Evolutionary conservation across 345 rosid species (phyloP), one percentile per base, ranked within the genome.

Genomic region (Moringa oleifera): DNA sequence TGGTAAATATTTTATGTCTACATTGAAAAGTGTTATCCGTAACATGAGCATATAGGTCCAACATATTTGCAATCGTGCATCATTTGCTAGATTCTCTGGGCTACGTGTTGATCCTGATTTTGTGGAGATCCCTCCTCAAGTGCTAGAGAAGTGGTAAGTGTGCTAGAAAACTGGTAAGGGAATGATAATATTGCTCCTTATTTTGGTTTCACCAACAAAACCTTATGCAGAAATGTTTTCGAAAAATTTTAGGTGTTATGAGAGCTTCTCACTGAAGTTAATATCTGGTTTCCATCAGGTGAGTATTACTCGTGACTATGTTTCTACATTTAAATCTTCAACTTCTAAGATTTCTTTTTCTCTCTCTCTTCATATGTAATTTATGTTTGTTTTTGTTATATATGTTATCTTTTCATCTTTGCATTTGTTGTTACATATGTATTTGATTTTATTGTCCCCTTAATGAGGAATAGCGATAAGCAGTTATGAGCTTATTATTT

Each of bases 241-340:
- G 68, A 47, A 62, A 41, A 62, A 68, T 58, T 78, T 52, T 75
- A 93, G 98, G 98, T 93, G 97, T 62, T 90, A 86, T 41, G 97
- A 90, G 77, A 88, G 81, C 90, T 82, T 83, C 69, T 76, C 90
- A 7, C 72, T 93, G 79, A 90, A 83, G 89, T 69, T 93, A 81
- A 85, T 93, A 73, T 93, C 98, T 61, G 98, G 97, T 65, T 90
- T 86, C 74, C 85, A 88, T 78, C 87, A 88, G 97, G 98, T 90
- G 78, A 82, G 61, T 20, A 68, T 69, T 68, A 9, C 25, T 58
- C 51, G 41, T 25, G 18, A 65, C 57, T 47, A 45, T 25, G 8
- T 60, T 57, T 68, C 23, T 19, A 61, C 55, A 54, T 56, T 66
- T 28, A 58, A 9, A 33, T 61, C 7, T 25, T 22, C 53, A 60